Conservation (phyloP, 2,329 filamentous ascomycete genomes). For the Fusarium proliferatum region DNA sequence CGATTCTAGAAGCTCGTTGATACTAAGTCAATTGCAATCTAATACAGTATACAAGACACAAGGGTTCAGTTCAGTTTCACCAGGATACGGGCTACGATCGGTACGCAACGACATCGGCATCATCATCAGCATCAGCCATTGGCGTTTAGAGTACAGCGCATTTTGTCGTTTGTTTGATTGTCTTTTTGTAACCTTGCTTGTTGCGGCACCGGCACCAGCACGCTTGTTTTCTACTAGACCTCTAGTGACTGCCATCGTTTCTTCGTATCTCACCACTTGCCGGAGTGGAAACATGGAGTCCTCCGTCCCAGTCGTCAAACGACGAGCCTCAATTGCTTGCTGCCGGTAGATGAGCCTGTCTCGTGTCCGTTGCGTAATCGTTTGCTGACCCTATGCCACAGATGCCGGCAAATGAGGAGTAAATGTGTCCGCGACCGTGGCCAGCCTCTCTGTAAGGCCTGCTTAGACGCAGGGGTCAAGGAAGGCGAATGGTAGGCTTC, state of each 20-base stretch:
- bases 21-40: conserved; percentile 11
- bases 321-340: conserved; percentile 64
- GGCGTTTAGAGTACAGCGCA: conserved; percentile 3
- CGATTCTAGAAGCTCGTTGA: conserved; percentile 4
- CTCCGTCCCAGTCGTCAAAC: conserved; percentile 53
- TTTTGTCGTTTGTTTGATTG: conserved; percentile 2
- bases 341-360: conserved; percentile 55
- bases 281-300: conserved; percentile 13
- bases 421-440: conserved; percentile 65
- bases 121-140: neutral
- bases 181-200: neutral
- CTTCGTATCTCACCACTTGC: conserved; percentile 1
- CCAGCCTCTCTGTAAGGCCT: conserved; percentile 63
- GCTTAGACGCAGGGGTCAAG: conserved; percentile 60
- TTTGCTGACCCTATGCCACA: conserved; percentile 39
- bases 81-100: neutral
- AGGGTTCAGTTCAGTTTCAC: conserved; percentile 19
- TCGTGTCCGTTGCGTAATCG: neutral
- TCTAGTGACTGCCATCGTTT: neutral
- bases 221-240: neutral
- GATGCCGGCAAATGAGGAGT: conserved; percentile 67
- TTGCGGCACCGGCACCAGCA: neutral
- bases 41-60: conserved; percentile 17
- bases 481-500: conserved; percentile 61
- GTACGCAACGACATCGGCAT: neutral